phyloP scores from a whole-genome alignment of 306 rosid genomes.

The Arachis stenosperma region DNA sequence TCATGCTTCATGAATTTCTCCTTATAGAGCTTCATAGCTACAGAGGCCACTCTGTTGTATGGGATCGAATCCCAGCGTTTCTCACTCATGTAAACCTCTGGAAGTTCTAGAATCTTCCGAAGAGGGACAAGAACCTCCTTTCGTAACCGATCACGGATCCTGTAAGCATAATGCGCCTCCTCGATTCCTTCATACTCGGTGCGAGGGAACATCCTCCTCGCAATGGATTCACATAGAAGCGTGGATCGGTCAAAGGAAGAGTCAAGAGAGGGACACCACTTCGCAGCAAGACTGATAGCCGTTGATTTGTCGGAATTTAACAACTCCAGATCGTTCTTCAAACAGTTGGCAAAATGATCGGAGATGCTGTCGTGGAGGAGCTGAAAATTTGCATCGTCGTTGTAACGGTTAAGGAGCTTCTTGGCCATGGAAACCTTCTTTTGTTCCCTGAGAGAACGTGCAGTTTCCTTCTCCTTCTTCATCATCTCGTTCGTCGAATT shows the following conservation, averaged over 20 bases:
- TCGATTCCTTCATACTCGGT: conserved; percentile 62
- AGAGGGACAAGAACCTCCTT: conserved; percentile 66
- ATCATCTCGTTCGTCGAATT: neutral
- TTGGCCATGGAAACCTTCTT: conserved; percentile 56
- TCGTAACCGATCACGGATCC: conserved; percentile 69
- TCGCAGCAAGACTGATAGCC: conserved; percentile 64
- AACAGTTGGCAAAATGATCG: conserved; percentile 55
- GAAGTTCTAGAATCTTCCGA: conserved; percentile 65
- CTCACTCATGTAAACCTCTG: conserved; percentile 70
- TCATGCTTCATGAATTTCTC: conserved; percentile 60
- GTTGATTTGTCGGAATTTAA: conserved; percentile 35
- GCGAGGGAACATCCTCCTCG: conserved; percentile 59
- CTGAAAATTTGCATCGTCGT: conserved; percentile 44
- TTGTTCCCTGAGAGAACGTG: conserved; percentile 46
- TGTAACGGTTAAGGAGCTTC: conserved; percentile 53
- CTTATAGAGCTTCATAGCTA: conserved; percentile 63
- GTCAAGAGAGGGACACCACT: conserved; percentile 81
- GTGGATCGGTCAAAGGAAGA: conserved; percentile 64
- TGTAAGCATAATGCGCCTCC: conserved; percentile 70
- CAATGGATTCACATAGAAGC: conserved; percentile 65
- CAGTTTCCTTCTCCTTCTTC: conserved; percentile 45
- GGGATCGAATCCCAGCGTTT: conserved; percentile 58
- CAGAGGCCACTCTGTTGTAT: conserved; percentile 66
- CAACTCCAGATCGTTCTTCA: conserved; percentile 54
- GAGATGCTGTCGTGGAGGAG: conserved; percentile 56